Evolutionary conservation across 768 basidiomycete species (phyloP).

Genomic region (Tylopilus sp.): DNA sequence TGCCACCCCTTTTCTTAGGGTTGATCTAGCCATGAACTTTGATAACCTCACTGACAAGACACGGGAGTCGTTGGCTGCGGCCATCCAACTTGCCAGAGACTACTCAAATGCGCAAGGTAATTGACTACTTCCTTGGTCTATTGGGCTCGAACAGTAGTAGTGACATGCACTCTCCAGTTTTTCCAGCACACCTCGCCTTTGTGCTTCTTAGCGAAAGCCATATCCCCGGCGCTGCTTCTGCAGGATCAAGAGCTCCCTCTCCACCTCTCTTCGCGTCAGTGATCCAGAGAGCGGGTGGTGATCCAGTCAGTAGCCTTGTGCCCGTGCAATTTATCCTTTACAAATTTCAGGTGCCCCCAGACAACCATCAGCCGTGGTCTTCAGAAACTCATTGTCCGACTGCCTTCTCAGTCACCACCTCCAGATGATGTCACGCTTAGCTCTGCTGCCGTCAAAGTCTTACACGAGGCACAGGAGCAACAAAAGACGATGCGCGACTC

Average conservation of each 20-base stretch:
- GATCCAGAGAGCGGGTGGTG: conserved; percentile 80
- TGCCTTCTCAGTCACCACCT: conserved; percentile 81
- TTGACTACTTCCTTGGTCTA: too few relatives aligned
- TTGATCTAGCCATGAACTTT: conserved; percentile 39
- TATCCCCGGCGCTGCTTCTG: conserved; percentile 34
- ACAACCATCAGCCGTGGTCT: conserved; percentile 61
- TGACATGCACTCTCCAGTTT: conserved; percentile 52
- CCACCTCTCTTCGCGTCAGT: conserved; percentile 73
- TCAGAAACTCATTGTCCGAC: conserved; percentile 72
- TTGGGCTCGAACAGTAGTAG: too few relatives aligned
- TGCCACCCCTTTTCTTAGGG: not conserved
- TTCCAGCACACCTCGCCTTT: conserved; percentile 81
- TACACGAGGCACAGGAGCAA: conserved; percentile 71
- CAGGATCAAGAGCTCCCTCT: conserved; percentile 28
- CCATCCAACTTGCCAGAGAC: conserved; percentile 81
- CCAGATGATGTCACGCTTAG: conserved; percentile 77
- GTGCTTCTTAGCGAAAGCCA: conserved; percentile 72
- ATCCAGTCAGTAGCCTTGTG: conserved; percentile 51
- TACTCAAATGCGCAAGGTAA: conserved; percentile 78
- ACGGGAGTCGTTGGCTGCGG: conserved; percentile 61
- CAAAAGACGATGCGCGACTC: conserved; percentile 87
- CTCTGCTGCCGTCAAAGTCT: conserved; percentile 51
- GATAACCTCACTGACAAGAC: conserved; percentile 84
- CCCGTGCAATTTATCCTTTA: not conserved
- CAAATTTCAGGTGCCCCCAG: conserved; percentile 30